These are phyloP conservation scores for Populus trichocarpa DNA, from an alignment of 441 rosid species.

Conservation along the genomic window DNA sequence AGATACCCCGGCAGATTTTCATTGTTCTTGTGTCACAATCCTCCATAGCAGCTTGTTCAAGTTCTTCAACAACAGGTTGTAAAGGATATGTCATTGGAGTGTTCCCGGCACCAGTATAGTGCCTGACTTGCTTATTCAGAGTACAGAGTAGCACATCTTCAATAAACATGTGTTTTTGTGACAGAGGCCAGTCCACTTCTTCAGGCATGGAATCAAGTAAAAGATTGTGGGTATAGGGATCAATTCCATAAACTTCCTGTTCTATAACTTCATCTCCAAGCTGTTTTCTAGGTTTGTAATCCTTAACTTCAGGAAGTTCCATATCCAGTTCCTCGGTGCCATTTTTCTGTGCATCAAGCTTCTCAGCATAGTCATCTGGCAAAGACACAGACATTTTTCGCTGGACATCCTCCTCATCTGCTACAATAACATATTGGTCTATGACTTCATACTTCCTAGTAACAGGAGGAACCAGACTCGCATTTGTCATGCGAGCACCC, in stretches of 20 bases:
- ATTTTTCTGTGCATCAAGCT: constrained; percentile 84
- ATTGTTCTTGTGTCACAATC: constrained; percentile 63
- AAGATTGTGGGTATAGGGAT: constrained; percentile 97
- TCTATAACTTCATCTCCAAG: constrained; percentile 92
- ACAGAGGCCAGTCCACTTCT: constrained; percentile 75
- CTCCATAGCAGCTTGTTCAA: constrained; percentile 63
- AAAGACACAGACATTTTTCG: constrained; percentile 87
- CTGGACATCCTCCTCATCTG: constrained; percentile 89
- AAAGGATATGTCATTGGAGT: constrained; percentile 90
- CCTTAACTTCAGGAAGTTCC: constrained; percentile 99
- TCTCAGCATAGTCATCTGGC: constrained; percentile 97
- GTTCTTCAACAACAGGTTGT: constrained; percentile 83
- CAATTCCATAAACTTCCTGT: constrained; percentile 99
- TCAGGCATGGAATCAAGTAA: constrained; percentile 98
- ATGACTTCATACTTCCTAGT: constrained; percentile 97
- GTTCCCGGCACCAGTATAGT: constrained; percentile 82
- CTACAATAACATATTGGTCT: constrained; percentile 74
- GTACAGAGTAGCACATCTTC: constrained; percentile 87
- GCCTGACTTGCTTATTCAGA: constrained; percentile 81
- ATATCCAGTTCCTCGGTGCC: constrained; percentile 94
- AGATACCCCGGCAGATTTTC: constrained; percentile 73
- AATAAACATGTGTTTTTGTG: constrained; percentile 77
- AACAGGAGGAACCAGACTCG: constrained; percentile 97
- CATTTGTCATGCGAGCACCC: constrained; percentile 99
- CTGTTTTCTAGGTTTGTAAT: constrained; percentile 86